phyloP scores from a whole-genome alignment of 441 rosid species.

The Croton setiger region DNA sequence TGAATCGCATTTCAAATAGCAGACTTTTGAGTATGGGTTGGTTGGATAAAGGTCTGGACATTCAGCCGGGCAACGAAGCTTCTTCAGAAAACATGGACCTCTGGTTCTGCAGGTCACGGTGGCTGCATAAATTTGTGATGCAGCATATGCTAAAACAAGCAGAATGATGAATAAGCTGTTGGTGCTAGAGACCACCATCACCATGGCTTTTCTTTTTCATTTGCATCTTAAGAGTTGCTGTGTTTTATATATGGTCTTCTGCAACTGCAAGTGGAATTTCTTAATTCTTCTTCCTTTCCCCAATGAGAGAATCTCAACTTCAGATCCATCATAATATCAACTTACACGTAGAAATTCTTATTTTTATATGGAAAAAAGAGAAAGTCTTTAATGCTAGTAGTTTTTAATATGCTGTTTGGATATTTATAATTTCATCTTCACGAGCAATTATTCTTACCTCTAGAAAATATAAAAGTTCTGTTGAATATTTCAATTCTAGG shows the following conservation, averaged over 20 bases:
- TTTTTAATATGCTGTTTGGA: too few relatives aligned
- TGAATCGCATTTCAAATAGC: neutral
- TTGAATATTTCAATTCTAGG: too few relatives aligned
- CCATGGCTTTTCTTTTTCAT: neutral
- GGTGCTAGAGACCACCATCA: neutral
- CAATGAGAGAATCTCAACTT: neutral
- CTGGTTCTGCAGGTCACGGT: neutral
- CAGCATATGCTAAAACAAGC: neutral
- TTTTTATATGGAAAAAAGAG: too few relatives aligned
- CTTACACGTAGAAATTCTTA: too few relatives aligned
- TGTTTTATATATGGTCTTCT: neutral
- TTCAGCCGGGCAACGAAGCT: neutral
- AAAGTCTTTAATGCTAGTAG: too few relatives aligned
- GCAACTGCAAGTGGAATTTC: constrained; percentile 1
- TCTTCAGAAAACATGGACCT: neutral
- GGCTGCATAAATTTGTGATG: neutral
- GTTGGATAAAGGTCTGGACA: neutral
- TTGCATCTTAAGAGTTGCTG: neutral
- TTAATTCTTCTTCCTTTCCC: neutral
- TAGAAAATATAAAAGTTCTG: too few relatives aligned
- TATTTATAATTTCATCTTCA: too few relatives aligned
- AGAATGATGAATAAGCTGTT: neutral
- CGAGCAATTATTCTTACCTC: too few relatives aligned
- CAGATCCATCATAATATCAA: neutral
- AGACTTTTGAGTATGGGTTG: neutral